Base-by-base conservation (phyloP, 805 yeast species). In the Komagataella populi region DNA sequence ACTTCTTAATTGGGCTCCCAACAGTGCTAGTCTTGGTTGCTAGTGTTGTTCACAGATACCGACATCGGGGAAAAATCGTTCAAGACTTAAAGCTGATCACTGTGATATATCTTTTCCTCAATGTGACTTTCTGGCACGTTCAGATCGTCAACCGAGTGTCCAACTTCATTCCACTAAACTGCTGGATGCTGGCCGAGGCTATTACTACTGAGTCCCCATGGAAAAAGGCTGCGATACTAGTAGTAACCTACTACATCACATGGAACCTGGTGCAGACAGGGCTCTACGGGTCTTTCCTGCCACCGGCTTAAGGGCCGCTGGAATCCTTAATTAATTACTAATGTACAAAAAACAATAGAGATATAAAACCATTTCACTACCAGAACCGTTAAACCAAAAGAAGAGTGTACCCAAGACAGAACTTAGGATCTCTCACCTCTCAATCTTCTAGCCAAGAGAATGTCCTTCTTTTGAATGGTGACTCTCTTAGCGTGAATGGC, bases 401-500 rank as follows among this genome's bases (percentile, higher is more conserved):
- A 30, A 30, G 5, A 30, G 39, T 10, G 39, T 30, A 12, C 8
- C 39, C 8, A 30, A 10, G 39, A 30, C 14, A n/a, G 8, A 7
- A 57, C 55, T 68, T 81, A 86, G 60, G 91, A 80, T 83, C 93
- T 84, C 77, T 86, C 95, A 72, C 97, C 98, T 76, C 97, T 84
- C 70, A 91, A 82, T 78, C 98, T 86, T 78, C 97, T 86, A 61
- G 98, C 99, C 68, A 91, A 80, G 69, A 90, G 96, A 70, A 91
- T 87, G 72, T 91, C 99, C 77, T 90, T 90, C 88, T 89, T 91
- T 80, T 88, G 96, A 67, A 91, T 88, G 59, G 99, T 91, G 62
- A 91, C 98, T 76, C 99, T 85, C 83, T 93, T 91, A 65, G 98
- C 99, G 74, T 91, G 99, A 61, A 89, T 87, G 59, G 98, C 97